phyloP scores from a whole-genome alignment of 2,329 filamentous ascomycete species.

The Microcyclospora pomicola region DNA sequence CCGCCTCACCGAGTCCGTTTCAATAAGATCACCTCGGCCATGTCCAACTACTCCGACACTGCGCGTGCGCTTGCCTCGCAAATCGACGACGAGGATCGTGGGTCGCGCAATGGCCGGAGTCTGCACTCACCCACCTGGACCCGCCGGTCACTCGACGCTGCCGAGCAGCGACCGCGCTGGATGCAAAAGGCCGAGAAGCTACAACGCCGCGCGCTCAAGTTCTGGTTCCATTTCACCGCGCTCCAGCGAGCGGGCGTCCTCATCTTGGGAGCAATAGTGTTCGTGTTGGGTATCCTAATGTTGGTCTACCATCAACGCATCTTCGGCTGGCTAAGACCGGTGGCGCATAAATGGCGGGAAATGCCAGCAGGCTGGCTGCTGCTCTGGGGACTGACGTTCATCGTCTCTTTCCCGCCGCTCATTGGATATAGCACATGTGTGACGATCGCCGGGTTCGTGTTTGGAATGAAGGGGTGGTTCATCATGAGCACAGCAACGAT shows the following conservation, averaged over 20 bases:
- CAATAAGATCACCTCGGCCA: background rate
- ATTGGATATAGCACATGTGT: constrained; percentile 74
- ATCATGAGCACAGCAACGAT: constrained; percentile 69
- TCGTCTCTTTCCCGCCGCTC: constrained; percentile 71
- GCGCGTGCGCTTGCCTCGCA: constrained; percentile 41
- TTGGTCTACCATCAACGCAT: constrained; percentile 67
- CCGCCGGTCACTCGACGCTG: constrained; percentile 4
- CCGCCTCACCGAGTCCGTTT: no score
- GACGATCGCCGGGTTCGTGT: constrained; percentile 57
- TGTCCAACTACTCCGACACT: constrained; percentile 25
- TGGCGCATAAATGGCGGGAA: constrained; percentile 63
- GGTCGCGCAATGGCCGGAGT: constrained; percentile 21
- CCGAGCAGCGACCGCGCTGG: constrained; percentile 13
- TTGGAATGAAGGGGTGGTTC: constrained; percentile 68
- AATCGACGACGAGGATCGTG: constrained; percentile 21
- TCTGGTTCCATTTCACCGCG: constrained; percentile 43
- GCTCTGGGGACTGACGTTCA: constrained; percentile 60
- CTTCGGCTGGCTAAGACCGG: constrained; percentile 59
- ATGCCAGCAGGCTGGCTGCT: constrained; percentile 59
- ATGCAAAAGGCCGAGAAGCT: constrained; percentile 31
- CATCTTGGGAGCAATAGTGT: constrained; percentile 35
- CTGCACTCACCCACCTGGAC: constrained; percentile 4
- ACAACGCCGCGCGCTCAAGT: constrained; percentile 31
- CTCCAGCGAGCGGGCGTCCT: constrained; percentile 49
- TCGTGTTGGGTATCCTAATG: constrained; percentile 50